A percentile compares a stretch with the other conserved stretches of the same genome.
Conservation (phyloP, 2,329 filamentous ascomycete genomes). For the Fusarium sororula region DNA sequence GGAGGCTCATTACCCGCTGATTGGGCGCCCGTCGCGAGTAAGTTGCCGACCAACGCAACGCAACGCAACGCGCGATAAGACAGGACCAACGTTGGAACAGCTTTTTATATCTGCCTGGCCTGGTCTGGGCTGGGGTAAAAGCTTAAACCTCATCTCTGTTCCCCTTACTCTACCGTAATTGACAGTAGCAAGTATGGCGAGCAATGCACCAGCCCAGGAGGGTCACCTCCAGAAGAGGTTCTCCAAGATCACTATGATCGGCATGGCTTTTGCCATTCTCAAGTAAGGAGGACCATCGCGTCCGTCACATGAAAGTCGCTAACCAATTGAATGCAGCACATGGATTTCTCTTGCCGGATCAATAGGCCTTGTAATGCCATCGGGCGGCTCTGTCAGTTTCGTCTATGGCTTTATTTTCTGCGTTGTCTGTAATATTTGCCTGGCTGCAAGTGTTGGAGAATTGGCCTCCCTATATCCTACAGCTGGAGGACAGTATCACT, state of each 20-base stretch:
- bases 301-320: not conserved
- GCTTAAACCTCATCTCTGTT: not conserved
- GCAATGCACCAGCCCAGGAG: slow-evolving; percentile 4
- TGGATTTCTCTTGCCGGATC: slow-evolving; percentile 53
- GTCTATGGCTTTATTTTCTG: slow-evolving; percentile 50
- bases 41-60: not conserved
- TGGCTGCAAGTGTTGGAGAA: slow-evolving; percentile 33
- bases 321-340: slow-evolving; percentile 33
- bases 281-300: slow-evolving; percentile 42
- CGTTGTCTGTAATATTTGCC: slow-evolving; percentile 31
- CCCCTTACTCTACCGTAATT: not conserved
- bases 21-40: slow-evolving; percentile 9
- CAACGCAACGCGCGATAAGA: not conserved
- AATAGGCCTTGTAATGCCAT: slow-evolving; percentile 54
- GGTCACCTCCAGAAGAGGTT: slow-evolving; percentile 37
- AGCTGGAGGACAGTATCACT: slow-evolving; percentile 52
- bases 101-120: slow-evolving; percentile 1
- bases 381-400: slow-evolving; percentile 53
- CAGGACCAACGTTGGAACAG: not conserved
- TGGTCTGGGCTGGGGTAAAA: not conserved
- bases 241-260: slow-evolving; percentile 38
- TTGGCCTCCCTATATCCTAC: slow-evolving; percentile 35
- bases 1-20: slow-evolving; percentile 1
- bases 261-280: slow-evolving; percentile 56
- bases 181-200: slow-evolving; percentile 4